Conservation (phyloP, 495 filamentous ascomycete species). For the Paragyromitra xinjiangensis region DNA sequence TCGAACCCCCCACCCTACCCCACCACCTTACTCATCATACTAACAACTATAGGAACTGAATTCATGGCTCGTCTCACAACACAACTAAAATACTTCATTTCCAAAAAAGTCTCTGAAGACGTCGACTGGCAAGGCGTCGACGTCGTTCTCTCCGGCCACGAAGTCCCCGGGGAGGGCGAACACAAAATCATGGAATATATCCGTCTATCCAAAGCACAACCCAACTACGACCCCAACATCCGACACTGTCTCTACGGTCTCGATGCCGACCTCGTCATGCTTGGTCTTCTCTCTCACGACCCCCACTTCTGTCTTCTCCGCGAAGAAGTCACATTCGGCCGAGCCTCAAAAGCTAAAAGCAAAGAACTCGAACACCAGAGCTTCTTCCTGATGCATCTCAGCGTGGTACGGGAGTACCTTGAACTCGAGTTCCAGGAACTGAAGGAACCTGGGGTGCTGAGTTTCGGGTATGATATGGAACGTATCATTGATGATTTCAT, state of each 20-base stretch:
- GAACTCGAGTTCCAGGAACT: conserved; percentile 97
- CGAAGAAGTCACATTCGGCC: conserved; percentile 97
- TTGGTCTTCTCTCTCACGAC: conserved; percentile 95
- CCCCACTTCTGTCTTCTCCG: conserved; percentile 97
- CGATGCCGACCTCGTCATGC: conserved; percentile 98
- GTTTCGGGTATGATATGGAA: conserved; percentile 91
- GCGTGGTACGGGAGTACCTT: conserved; percentile 95
- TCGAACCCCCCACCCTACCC: not conserved
- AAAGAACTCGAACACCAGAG: conserved; percentile 99
- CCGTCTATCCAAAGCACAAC: conserved; percentile 91
- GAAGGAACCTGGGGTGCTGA: conserved; percentile 75
- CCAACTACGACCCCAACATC: conserved; percentile 90
- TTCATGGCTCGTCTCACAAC: conserved; percentile 96
- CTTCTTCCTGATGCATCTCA: conserved; percentile 97
- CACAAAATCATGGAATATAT: conserved; percentile 99
- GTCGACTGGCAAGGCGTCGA: conserved; percentile 96
- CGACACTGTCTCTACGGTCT: conserved; percentile 97
- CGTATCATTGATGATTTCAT: conserved; percentile 99
- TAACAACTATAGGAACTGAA: conserved; percentile 68
- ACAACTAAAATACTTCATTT: conserved; percentile 98
- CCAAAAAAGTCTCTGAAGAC: conserved; percentile 97
- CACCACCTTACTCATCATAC: not conserved
- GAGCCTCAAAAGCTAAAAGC: conserved; percentile 81
- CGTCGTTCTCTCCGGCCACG: conserved; percentile 94
- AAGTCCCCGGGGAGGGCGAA: conserved; percentile 98